Conservation (phyloP, 2,329 filamentous ascomycete species). For the Cladophialophora psammophila region DNA sequence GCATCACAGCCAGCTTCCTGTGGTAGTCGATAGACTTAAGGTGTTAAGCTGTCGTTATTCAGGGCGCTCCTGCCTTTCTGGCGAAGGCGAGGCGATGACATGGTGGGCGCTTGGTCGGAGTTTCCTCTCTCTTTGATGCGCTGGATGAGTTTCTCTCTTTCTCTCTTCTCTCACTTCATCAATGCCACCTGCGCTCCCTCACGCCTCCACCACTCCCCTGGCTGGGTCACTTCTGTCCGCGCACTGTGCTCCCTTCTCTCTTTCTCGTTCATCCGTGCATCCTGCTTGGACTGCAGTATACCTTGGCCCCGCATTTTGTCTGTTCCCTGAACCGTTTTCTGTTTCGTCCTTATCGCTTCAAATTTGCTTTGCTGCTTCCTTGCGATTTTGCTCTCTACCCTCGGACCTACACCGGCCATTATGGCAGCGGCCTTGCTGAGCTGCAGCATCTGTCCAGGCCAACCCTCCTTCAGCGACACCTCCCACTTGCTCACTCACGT, state of each 20-base stretch:
- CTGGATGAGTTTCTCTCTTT: slow-evolving; percentile 5
- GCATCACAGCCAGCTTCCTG: not conserved
- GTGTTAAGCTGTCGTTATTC: slow-evolving; percentile 9
- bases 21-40: not conserved
- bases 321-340: slow-evolving; percentile 21
- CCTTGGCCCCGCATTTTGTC: slow-evolving; percentile 20
- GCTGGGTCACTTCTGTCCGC: slow-evolving; percentile 23
- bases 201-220: slow-evolving; percentile 11
- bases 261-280: slow-evolving; percentile 36
- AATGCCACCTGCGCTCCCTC: slow-evolving; percentile 8
- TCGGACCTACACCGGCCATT: slow-evolving; percentile 31
- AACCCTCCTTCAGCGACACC: slow-evolving; percentile 83
- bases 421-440: slow-evolving; percentile 69
- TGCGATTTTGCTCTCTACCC: slow-evolving; percentile 37
- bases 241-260: slow-evolving; percentile 39
- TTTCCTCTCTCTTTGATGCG: slow-evolving; percentile 8
- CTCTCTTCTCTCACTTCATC: slow-evolving; percentile 11
- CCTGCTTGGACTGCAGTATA: slow-evolving; percentile 34
- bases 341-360: slow-evolving; percentile 15
- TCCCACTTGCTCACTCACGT: slow-evolving; percentile 93
- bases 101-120: slow-evolving; percentile 11
- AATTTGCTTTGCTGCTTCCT: slow-evolving; percentile 25
- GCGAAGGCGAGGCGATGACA: slow-evolving; percentile 9
- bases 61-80: slow-evolving; percentile 10
- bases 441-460: slow-evolving; percentile 83